Conservation (phyloP, 2,329 filamentous ascomycete species). For the Aspergillus luchuensis region DNA sequence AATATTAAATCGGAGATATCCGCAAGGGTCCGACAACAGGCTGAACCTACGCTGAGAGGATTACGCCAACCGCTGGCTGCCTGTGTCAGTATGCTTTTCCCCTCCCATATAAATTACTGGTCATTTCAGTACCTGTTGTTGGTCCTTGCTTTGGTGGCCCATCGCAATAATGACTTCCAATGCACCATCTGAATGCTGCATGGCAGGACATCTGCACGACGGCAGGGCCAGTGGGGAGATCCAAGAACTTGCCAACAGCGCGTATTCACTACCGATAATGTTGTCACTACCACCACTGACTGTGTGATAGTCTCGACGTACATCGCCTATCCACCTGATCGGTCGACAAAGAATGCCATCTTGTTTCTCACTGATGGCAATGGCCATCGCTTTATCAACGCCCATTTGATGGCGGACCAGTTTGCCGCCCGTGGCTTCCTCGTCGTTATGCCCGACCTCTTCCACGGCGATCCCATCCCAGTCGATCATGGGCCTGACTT, state of each 20-base stretch:
- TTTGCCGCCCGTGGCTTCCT: slow-evolving; percentile 70
- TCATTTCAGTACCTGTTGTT: no score
- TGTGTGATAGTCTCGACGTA: slow-evolving; percentile 4
- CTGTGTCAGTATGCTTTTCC: not conserved
- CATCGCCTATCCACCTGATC: slow-evolving; percentile 50
- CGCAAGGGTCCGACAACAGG: not conserved
- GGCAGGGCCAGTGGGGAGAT: slow-evolving; percentile 45
- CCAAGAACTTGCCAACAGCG: slow-evolving; percentile 43
- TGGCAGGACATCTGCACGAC: slow-evolving; percentile 45
- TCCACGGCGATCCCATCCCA: slow-evolving; percentile 62
- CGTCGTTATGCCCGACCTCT: slow-evolving; percentile 67
- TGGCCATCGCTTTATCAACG: slow-evolving; percentile 55
- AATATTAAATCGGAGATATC: no score
- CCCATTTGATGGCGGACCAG: slow-evolving; percentile 67
- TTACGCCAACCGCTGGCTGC: not conserved
- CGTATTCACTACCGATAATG: not conserved
- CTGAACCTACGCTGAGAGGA: not conserved
- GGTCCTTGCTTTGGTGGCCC: not conserved
- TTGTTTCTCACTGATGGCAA: slow-evolving; percentile 59
- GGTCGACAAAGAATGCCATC: slow-evolving; percentile 52
- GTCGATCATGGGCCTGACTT: slow-evolving; percentile 55
- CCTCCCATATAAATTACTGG: no score
- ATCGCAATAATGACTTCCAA: slow-evolving; percentile 45
- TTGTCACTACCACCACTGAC: not conserved
- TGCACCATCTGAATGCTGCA: slow-evolving; percentile 41